A percentile compares a stretch with the other conserved stretches of the same genome.
phyloP scores from a whole-genome alignment of 345 rosid genomes.

The Durio zibethinus region DNA sequence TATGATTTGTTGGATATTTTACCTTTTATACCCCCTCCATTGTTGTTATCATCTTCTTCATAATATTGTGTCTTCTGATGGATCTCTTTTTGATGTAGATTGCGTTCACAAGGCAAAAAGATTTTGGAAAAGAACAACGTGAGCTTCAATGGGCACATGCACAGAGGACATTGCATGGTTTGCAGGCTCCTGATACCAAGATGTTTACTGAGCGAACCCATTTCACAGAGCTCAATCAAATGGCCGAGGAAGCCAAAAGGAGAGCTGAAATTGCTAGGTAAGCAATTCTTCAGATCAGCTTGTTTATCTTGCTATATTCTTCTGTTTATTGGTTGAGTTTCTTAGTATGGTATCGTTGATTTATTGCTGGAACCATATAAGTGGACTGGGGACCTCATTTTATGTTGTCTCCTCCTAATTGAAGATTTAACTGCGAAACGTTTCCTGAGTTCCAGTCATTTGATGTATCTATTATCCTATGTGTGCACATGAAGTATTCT shows the following conservation, averaged over 20 bases:
- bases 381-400: background rate
- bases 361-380: background rate
- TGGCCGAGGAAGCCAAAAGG: constrained; percentile 98
- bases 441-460: background rate
- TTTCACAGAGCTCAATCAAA: constrained; percentile 84
- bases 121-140: constrained; percentile 94
- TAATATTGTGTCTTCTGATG: constrained; percentile 12
- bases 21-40: background rate
- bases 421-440: background rate
- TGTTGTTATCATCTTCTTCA: background rate
- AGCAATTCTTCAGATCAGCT: background rate
- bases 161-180: constrained; percentile 91
- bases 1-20: background rate
- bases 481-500: background rate
- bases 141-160: constrained; percentile 99
- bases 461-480: background rate
- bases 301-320: background rate
- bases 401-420: background rate
- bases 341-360: background rate
- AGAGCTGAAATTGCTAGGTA: constrained; percentile 98
- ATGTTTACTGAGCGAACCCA: constrained; percentile 84
- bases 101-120: constrained; percentile 96
- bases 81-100: constrained; percentile 46
- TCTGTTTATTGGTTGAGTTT: background rate
- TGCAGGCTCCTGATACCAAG: constrained; percentile 90